Conservation (phyloP, 176 grass and related monocot genomes). For the Juncus effusus region DNA sequence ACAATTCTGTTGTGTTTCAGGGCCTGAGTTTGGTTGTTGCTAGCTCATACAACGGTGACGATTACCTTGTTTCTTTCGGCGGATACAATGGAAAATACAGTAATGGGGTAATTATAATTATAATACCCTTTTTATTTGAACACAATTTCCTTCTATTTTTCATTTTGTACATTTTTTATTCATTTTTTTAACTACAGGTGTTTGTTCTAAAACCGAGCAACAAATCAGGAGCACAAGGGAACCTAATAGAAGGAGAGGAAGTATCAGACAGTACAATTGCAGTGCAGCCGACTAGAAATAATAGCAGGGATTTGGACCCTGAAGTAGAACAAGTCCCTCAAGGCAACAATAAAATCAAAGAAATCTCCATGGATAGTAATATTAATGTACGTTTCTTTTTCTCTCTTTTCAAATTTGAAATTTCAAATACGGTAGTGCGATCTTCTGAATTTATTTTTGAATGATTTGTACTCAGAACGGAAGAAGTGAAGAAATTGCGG, state of each 20-base stretch:
- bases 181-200: conserved; percentile 42
- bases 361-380: conserved; percentile 65
- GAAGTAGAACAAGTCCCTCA: conserved; percentile 64
- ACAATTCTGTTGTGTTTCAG: conserved; percentile 33
- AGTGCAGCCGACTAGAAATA: conserved; percentile 29
- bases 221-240: conserved; percentile 56
- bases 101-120: conserved; percentile 62
- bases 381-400: conserved; percentile 39
- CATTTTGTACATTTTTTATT: conserved; percentile 11
- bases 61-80: conserved; percentile 95
- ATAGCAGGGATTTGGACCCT: conserved; percentile 51
- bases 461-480: conserved; percentile 42
- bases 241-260: conserved; percentile 30
- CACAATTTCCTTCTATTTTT: background rate
- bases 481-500: conserved; percentile 61
- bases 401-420: background rate
- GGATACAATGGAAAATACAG: conserved; percentile 96
- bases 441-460: conserved; percentile 4
- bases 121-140: conserved; percentile 1
- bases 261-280: conserved; percentile 40
- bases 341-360: conserved; percentile 87
- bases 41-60: conserved; percentile 66
- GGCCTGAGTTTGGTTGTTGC: conserved; percentile 69
- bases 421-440: background rate
- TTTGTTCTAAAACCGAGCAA: conserved; percentile 75